These are phyloP conservation scores for Annulohypoxylon moriforme DNA, from an alignment of 495 filamentous ascomycete species.

Conservation along the genomic window DNA sequence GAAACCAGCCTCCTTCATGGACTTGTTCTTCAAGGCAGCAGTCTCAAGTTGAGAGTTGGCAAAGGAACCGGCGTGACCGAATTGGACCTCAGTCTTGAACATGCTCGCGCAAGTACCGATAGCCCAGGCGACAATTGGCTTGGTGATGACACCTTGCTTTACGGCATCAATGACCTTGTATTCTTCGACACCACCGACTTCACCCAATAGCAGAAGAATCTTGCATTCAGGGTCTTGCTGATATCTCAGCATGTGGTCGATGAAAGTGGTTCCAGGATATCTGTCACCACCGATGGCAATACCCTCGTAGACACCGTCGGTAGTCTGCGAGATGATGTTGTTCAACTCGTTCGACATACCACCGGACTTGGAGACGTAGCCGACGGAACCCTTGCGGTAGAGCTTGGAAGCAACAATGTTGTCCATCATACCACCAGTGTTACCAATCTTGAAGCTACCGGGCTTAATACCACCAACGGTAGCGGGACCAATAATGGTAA, in stretches of 20 bases:
- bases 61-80: slow-evolving; percentile 97
- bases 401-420: slow-evolving; percentile 99
- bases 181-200: slow-evolving; percentile 99
- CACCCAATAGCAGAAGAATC: slow-evolving; percentile 93
- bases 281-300: slow-evolving; percentile 98
- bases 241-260: slow-evolving; percentile 96
- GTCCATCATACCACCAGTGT: slow-evolving; percentile 99
- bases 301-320: slow-evolving; percentile 98
- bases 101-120: slow-evolving; percentile 99
- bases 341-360: slow-evolving; percentile 99
- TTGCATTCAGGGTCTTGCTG: slow-evolving; percentile 96
- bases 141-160: slow-evolving; percentile 91
- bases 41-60: slow-evolving; percentile 99
- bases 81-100: slow-evolving; percentile 99
- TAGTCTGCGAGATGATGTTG: slow-evolving; percentile 96
- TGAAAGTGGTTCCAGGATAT: slow-evolving; percentile 98
- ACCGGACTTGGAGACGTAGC: slow-evolving; percentile 99
- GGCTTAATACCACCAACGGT: slow-evolving; percentile 99
- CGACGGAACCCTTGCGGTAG: slow-evolving; percentile 97
- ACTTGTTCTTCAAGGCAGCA: slow-evolving; percentile 93
- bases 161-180: slow-evolving; percentile 99
- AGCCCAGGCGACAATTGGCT: slow-evolving; percentile 98
- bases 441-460: slow-evolving; percentile 98
- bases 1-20: slow-evolving; percentile 94
- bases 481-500: slow-evolving; percentile 98